A percentile compares a stretch with the other conserved stretches of the same genome.
phyloP scores from a whole-genome alignment of 108 stramenopile genomes.

The Bacterosira constricta region DNA sequence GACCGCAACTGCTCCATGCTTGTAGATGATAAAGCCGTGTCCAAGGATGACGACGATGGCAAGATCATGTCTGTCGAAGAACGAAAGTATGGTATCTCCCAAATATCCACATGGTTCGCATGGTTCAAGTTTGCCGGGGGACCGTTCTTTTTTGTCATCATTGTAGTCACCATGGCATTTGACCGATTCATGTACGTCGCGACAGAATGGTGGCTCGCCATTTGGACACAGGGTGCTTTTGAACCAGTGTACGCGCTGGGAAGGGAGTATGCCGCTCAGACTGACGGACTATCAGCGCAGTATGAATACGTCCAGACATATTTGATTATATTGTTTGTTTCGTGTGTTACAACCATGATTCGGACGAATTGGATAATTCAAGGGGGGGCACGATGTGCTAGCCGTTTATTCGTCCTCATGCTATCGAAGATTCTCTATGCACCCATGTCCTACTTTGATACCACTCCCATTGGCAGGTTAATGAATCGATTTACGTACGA shows the following conservation, averaged over 20 bases:
- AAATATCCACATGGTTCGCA: constrained; percentile 66
- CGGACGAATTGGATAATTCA: constrained; percentile 62
- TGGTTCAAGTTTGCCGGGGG: constrained; percentile 89
- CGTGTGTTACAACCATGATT: constrained; percentile 51
- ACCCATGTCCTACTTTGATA: constrained; percentile 93
- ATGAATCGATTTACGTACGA: constrained; percentile 94
- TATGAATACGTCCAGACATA: constrained; percentile 60
- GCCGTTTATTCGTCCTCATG: constrained; percentile 45
- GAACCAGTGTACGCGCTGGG: constrained; percentile 59
- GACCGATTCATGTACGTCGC: constrained; percentile 83
- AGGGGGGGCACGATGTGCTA: constrained; percentile 39
- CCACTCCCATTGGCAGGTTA: constrained; percentile 92
- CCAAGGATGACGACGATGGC: constrained; percentile 26
- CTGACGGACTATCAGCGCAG: constrained; percentile 65
- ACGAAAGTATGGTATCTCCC: constrained; percentile 77
- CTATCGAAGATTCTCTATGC: constrained; percentile 56
- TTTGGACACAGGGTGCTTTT: constrained; percentile 70
- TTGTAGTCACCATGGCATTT: constrained; percentile 59
- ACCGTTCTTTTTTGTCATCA: constrained; percentile 42
- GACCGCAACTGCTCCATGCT: neutral
- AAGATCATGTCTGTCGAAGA: constrained; percentile 61
- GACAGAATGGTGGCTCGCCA: constrained; percentile 84
- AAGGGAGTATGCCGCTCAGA: constrained; percentile 61
- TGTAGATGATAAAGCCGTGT: neutral
- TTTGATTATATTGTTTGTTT: constrained; percentile 46